Base-by-base conservation (phyloP, 1,284 basidiomycete species). In the Ganoderma leucocontextum region DNA sequence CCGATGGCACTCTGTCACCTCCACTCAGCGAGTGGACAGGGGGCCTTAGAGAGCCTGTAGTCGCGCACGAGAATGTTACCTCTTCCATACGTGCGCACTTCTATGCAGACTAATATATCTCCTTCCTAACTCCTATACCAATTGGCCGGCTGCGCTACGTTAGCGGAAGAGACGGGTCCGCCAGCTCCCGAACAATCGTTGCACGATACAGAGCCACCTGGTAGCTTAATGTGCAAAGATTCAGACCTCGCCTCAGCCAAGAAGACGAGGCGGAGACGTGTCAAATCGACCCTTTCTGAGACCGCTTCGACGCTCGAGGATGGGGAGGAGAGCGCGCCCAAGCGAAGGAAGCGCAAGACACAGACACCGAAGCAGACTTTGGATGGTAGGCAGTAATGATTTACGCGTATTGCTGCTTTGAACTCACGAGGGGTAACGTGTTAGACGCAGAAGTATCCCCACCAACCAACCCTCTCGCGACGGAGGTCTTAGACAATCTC, bases 401-500 rank as follows among this genome's bases (percentile, higher is more conserved):
- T 42, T 13, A 12, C 8, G 3, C 33, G 35, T 25, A 1, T 10
- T 17, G 3, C 15, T 36, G 33, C 10, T 36, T 22, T 33, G 49
- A 9, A 39, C 55, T 7, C 12, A 25, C 12, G 9, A n/a, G n/a
- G 7, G 13, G 29, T 36, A 6, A 41, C 9, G 29, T 25, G 22
- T 12, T 17, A 57, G 63, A 57, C 5, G 17, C 49, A 35, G 68
- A 52, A 19, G 25, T 58, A 13, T 29, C 57, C 13, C 65, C 69
- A 84, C 89, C 22, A 84, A 82, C 49, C 59, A 90, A 82, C 49
- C 80, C 84, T 59, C 86, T 97, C 7, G 91, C 93, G 2, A 83
- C 79, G 62, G 89, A 90, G 72, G 91, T 98, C 29, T 83, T 89
- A 70, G 80, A 87, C 22, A 95, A 97, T 77, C 84, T 93, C 44